Base-by-base conservation (phyloP, 306 rosid species). In the Acacia crassicarpa region DNA sequence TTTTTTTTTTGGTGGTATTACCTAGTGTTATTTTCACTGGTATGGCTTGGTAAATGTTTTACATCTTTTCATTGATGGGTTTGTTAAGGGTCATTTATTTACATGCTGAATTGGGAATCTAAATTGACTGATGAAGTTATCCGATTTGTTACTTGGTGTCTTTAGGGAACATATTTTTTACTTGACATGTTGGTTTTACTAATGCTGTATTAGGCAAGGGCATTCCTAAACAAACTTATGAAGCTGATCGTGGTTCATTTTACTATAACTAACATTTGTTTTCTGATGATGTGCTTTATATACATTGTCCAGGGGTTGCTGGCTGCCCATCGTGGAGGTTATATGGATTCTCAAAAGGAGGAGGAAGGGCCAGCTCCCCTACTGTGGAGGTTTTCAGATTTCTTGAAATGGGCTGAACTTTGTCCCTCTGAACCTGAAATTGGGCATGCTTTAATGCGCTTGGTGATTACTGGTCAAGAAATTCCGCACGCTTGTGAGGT, bases 291-390 rank as follows among this genome's bases (percentile, higher is more conserved):
- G 40, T 27, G 51, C 70, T 74, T 49, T 75, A 45, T 74, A 67
- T 84, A 33, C 67, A 44, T 53, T 65, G 80, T 81, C 54, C 85
- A 95, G 98, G 99, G 99, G 79, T 88, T 95, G 81, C 80, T 95
- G 87, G 99, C 99, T 73, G 99, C 99, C 30, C 99, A 95, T 89
- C 98, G 99, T 78, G 99, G 99, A 81, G 99, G 99, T 73, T 95
- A 93, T 83, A 91, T 95, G 89, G 99, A 95, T 84, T 89, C 98
- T 44, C 98, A 93, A 86, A 95, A 91, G 89, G 99, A 95, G 80
- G 98, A 95, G 81, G 98, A 95, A 91, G 99, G 99, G 65, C 99
- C 99, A 76, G 95, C 97, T 84, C 99, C 99, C 33, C 81, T 95
- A 72, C 84, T 95, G 17, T 95, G 99, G 99, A 91, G 99, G 78